These are phyloP conservation scores for Lasiodiplodia citricola DNA, from an alignment of 2,329 filamentous ascomycete genomes.

Conservation along the genomic window DNA sequence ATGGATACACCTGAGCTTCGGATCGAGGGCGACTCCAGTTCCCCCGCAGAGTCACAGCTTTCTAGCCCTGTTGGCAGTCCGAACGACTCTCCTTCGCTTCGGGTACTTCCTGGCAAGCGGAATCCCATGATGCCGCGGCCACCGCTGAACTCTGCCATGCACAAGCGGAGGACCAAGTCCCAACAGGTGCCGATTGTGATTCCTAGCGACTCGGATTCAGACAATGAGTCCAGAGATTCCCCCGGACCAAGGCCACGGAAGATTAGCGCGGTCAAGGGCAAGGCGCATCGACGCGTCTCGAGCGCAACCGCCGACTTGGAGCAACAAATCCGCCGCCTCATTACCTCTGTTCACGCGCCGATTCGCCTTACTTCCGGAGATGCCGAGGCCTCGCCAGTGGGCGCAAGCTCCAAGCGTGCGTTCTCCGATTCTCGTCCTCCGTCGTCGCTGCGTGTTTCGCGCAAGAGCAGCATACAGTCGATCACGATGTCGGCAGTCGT, in stretches of 20 bases:
- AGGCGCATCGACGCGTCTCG: conserved; percentile 28
- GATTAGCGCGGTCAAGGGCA: not conserved
- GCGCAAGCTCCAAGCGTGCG: conserved; percentile 1
- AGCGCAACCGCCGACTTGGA: conserved; percentile 68
- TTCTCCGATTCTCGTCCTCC: conserved; percentile 24
- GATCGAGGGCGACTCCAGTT: not conserved
- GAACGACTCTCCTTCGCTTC: conserved; percentile 45
- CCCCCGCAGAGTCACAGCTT: not conserved
- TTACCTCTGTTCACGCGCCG: conserved; percentile 76
- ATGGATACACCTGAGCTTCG: conserved; percentile 1
- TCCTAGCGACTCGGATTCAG: conserved; percentile 11
- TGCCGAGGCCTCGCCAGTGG: conserved; percentile 3
- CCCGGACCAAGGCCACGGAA: not conserved
- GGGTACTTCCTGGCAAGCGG: conserved; percentile 34
- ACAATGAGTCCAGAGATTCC: conserved; percentile 6
- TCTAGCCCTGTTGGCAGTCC: conserved; percentile 30
- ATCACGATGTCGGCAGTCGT: conserved; percentile 45
- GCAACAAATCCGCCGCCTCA: conserved; percentile 78
- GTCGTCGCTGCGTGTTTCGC: conserved; percentile 13
- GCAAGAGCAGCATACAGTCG: conserved; percentile 7
- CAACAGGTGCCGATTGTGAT: conserved; percentile 12
- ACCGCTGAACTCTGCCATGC: conserved; percentile 51
- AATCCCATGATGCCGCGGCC: conserved; percentile 39
- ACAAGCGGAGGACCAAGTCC: conserved; percentile 38
- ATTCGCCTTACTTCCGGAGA: conserved; percentile 71